Base-by-base conservation (phyloP, 805 yeast genomes). In the Candida railenensis region DNA sequence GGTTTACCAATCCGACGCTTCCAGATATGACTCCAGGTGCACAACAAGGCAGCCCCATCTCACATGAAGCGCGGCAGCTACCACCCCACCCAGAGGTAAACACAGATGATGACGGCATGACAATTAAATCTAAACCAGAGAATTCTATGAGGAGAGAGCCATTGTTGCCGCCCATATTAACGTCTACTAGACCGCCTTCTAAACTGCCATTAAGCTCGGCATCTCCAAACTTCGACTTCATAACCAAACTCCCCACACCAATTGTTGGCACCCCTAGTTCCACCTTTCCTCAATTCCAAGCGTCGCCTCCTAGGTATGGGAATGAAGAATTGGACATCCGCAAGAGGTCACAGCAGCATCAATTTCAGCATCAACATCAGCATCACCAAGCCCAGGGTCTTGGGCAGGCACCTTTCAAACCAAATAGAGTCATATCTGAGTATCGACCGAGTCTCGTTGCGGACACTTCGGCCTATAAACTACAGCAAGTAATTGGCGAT, bases 231-330 rank as follows among this genome's bases (percentile, higher is more conserved):
- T 42, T 34, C 20, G 45, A 42, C 33, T 22, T 19, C 33, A 25
- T 42, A 7, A 22, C 39, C 12, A 42, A 42, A 12, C 45, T 42
- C 30, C 45, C 45, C 14, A 42, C 45, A 22, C 45, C 45, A 15
- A 34, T 42, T 9, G 22, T 42, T 12, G 40, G 39, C 14, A 7
- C 30, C 19, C 15, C 22, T 4, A 7, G 21, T 21, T 9, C 33
- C 22, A 19, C 45, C 11, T 42, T 42, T 37, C 9, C 19, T 18
- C 36, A 16, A 3, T 40, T 40, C 30, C 43, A 40, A 32, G 18
- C 43, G 14, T 40, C 43, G 21, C 43, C 43, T 4, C 34, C 37
- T 15, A 20, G 43, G 19, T 36, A 15, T 19, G 14, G 21, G 12
- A 11, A 40, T 32, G 43, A 28, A 9, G 43, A 40, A 20, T 19